These are phyloP conservation scores for Lentinula aciculospora DNA, from an alignment of 768 basidiomycete genomes.

Conservation along the genomic window DNA sequence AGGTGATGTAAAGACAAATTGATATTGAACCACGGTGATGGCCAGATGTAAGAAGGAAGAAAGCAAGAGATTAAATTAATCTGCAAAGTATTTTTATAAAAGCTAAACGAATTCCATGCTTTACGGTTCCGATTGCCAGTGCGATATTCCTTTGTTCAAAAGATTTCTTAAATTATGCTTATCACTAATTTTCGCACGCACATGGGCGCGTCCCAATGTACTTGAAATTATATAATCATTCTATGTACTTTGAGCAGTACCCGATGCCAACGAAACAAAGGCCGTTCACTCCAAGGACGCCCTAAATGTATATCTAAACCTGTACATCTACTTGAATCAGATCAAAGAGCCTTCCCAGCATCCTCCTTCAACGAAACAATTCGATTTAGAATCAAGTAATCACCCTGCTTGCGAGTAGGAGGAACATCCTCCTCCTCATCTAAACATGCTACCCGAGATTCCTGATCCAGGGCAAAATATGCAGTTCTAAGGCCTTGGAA, in stretches of 20 bases:
- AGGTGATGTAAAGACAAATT: neutral
- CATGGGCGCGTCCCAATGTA: no score
- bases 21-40: no score
- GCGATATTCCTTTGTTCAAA: neutral
- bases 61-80: no score
- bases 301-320: no score
- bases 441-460: constrained; percentile 63
- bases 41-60: no score
- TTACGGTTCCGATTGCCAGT: neutral
- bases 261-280: no score
- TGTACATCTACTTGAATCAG: neutral
- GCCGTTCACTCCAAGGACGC: no score
- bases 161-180: neutral
- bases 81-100: no score
- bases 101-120: neutral
- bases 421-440: constrained; percentile 42
- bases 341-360: constrained; percentile 53
- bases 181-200: neutral
- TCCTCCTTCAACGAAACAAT: constrained; percentile 96
- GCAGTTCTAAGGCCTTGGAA: constrained; percentile 97
- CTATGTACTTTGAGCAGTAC: no score
- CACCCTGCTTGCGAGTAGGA: constrained; percentile 54
- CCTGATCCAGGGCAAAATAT: constrained; percentile 92
- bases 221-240: no score
- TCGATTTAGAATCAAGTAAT: constrained; percentile 81